Conservation (phyloP, 1,284 basidiomycete species). For the Megacollybia platyphylla region DNA sequence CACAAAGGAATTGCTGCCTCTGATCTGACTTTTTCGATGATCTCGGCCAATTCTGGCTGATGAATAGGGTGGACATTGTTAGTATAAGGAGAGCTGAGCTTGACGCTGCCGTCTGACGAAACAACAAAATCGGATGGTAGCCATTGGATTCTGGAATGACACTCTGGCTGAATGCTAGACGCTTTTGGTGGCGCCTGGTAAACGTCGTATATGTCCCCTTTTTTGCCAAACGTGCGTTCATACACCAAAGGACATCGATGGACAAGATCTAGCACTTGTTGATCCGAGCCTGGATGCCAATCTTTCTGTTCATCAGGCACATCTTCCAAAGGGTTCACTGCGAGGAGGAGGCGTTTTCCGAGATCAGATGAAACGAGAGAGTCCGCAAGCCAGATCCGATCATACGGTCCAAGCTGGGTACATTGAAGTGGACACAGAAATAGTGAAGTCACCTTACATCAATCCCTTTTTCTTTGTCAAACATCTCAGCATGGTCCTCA, state of each 20-base stretch:
- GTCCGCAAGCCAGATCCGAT: constrained; percentile 7
- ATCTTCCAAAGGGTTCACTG: constrained; percentile 18
- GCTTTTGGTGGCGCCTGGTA: background rate
- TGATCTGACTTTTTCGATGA: constrained; percentile 18
- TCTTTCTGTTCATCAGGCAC: constrained; percentile 24
- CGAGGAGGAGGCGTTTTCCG: constrained; percentile 8
- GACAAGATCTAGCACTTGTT: constrained; percentile 28
- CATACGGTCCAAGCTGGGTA: background rate
- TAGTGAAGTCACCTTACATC: no score
- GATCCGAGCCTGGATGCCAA: constrained; percentile 33
- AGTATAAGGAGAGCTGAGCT: constrained; percentile 16
- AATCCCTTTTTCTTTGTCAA: no score
- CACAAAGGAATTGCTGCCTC: constrained; percentile 20
- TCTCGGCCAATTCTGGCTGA: constrained; percentile 14
- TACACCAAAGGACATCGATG: constrained; percentile 28
- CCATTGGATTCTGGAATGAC: constrained; percentile 19
- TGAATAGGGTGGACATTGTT: constrained; percentile 19
- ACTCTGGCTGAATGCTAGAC: constrained; percentile 4
- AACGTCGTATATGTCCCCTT: constrained; percentile 1
- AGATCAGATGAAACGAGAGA: constrained; percentile 9
- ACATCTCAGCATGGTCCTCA: no score
- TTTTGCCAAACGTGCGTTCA: constrained; percentile 7
- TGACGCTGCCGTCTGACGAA: constrained; percentile 4
- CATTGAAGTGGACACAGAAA: no score
- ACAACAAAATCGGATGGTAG: constrained; percentile 21